phyloP scores from a whole-genome alignment of 371 early-diverging fungal genomes.

The Mortierella sp. region DNA sequence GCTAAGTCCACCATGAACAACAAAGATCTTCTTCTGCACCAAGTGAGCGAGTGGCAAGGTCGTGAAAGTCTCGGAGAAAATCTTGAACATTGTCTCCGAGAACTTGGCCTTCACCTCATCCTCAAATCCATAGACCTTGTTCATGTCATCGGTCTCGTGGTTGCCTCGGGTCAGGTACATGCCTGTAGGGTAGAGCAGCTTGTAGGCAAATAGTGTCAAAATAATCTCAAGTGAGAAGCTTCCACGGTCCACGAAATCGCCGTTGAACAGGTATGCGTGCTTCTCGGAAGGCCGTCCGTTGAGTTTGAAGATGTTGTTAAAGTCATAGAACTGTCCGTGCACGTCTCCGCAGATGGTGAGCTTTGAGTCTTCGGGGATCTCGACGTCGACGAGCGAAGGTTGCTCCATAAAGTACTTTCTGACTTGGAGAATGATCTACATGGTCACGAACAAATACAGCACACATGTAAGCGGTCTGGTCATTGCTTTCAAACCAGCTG shows the following conservation, averaged over 20 bases:
- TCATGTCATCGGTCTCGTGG: conserved; percentile 99
- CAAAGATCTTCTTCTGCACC: conserved; percentile 92
- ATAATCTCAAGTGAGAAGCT: conserved; percentile 96
- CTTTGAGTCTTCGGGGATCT: conserved; percentile 76
- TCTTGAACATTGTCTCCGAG: conserved; percentile 86
- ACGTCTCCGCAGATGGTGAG: conserved; percentile 98
- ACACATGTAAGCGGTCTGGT: not conserved
- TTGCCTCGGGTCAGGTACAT: conserved; percentile 97
- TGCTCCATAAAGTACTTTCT: conserved; percentile 77
- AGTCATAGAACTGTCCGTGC: conserved; percentile 99
- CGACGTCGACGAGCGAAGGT: conserved; percentile 87
- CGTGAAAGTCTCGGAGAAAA: conserved; percentile 96
- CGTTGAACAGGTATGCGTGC: conserved; percentile 94
- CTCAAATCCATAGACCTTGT: conserved; percentile 98
- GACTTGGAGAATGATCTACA: conserved; percentile 79
- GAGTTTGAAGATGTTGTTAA: conserved; percentile 91
- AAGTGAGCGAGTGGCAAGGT: conserved; percentile 95
- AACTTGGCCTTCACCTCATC: conserved; percentile 98
- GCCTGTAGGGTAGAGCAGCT: conserved; percentile 88
- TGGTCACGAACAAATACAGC: not conserved
- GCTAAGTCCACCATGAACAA: conserved; percentile 98
- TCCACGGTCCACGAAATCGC: conserved; percentile 99
- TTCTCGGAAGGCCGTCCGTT: conserved; percentile 89
- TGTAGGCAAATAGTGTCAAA: conserved; percentile 92
- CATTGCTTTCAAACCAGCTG: too few relatives aligned